Evolutionary conservation across 106 monocot genomes (phyloP).

Genomic region (Xerophyta viscosa): DNA sequence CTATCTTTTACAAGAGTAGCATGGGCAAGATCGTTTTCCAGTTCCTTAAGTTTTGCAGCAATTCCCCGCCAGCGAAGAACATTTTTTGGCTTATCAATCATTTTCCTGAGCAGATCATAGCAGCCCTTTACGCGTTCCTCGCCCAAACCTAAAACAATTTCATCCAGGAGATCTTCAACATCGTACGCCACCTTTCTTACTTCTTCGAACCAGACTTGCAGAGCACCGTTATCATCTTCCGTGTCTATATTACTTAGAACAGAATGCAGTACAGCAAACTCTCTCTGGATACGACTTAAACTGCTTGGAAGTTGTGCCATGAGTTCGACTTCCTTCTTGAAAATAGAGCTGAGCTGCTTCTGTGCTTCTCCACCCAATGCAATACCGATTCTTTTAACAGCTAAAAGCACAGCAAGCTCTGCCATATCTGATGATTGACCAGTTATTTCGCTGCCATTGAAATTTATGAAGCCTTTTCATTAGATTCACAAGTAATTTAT

Average conservation of each 20-base stretch:
- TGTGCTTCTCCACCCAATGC: neutral
- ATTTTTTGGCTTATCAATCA: neutral
- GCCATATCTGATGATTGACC: neutral
- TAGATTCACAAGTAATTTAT: no score
- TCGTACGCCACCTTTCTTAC: neutral
- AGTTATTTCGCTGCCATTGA: no score
- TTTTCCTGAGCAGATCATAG: neutral
- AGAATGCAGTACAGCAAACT: neutral
- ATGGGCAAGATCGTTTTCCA: neutral
- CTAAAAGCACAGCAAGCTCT: neutral
- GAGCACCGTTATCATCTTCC: neutral
- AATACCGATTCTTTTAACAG: neutral
- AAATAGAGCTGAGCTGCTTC: neutral
- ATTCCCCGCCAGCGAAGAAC: neutral
- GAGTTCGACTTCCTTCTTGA: neutral
- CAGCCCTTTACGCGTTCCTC: neutral
- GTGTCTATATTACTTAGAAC: neutral
- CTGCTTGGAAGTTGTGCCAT: neutral
- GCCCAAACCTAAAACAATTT: neutral
- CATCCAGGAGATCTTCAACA: neutral
- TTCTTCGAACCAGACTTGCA: neutral
- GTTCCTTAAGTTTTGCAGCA: neutral
- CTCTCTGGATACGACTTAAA: neutral
- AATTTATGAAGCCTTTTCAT: no score
- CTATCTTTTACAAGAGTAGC: neutral